phyloP scores from a whole-genome alignment of 148 eudicot species.

The Vaccinium macrocarpon region DNA sequence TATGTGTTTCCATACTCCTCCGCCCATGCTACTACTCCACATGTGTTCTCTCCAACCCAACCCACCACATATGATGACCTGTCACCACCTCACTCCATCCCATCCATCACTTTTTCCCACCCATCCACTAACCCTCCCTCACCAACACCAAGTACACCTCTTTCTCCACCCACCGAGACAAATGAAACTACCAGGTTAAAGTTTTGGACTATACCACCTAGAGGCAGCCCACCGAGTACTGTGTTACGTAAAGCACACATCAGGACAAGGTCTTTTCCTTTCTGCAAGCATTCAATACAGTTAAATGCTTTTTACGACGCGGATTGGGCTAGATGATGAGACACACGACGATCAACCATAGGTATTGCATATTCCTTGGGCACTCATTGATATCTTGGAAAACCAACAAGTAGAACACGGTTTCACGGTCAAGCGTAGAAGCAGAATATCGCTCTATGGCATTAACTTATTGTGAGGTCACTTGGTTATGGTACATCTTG shows the following conservation, averaged over 20 bases:
- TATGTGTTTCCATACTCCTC: background rate
- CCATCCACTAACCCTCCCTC: background rate
- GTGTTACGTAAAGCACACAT: background rate
- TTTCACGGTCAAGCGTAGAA: background rate
- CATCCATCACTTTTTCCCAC: background rate
- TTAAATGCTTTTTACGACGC: background rate
- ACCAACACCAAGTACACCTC: too few relatives aligned
- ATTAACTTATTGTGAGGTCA: background rate
- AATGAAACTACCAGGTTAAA: background rate
- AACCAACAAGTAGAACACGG: background rate
- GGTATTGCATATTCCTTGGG: background rate
- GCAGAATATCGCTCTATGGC: background rate
- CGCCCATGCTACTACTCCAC: background rate
- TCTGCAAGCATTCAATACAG: background rate
- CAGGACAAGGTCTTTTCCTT: background rate
- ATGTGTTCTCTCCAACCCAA: background rate
- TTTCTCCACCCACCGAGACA: too few relatives aligned
- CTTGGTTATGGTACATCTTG: background rate
- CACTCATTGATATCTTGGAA: background rate
- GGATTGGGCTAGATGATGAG: background rate
- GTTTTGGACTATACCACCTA: background rate
- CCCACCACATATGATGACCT: background rate
- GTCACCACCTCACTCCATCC: background rate
- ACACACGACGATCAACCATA: background rate
- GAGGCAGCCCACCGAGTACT: background rate